Percentiles rank a stretch among this genome's conserved stretches.
phyloP scores from a whole-genome alignment of 805 yeast species.

The Metschnikowia amazonensis region DNA sequence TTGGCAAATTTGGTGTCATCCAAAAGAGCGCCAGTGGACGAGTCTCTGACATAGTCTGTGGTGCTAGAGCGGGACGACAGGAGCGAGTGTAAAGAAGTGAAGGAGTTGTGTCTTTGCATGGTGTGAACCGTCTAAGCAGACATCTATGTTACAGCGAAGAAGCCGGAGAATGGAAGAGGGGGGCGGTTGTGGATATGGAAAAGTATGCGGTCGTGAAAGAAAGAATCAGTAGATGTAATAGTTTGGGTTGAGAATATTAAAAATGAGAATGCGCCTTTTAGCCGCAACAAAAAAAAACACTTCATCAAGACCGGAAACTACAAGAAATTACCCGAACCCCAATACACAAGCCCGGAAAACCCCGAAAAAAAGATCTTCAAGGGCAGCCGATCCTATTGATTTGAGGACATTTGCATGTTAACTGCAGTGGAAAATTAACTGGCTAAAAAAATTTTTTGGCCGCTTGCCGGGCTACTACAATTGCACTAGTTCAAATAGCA shows the following conservation, averaged over 20 bases:
- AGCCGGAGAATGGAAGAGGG: background rate
- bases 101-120: constrained; percentile 15
- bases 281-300: constrained; percentile 1
- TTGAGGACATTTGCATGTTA: too few species aligned
- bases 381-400: too few species aligned
- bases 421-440: background rate
- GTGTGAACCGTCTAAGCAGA: background rate
- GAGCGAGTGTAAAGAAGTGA: constrained; percentile 8
- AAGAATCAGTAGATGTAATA: background rate
- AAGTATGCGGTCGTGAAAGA: background rate
- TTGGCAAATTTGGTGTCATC: constrained; percentile 35
- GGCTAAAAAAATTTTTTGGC: too few species aligned
- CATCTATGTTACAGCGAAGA: background rate
- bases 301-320: background rate
- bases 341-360: background rate
- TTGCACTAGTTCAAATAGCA: too few species aligned
- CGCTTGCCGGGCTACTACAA: too few species aligned
- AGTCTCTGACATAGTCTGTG: constrained; percentile 8
- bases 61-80: constrained; percentile 6
- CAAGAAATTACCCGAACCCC: background rate
- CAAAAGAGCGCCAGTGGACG: constrained; percentile 39
- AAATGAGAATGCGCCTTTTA: background rate
- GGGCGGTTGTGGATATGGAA: too few species aligned
- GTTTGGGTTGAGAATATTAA: constrained; percentile 1
- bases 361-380: background rate